Percentiles rank a stretch among this genome's conserved stretches.
phyloP scores from a whole-genome alignment of 495 filamentous ascomycete species.

The Penicillium bovifimosum region DNA sequence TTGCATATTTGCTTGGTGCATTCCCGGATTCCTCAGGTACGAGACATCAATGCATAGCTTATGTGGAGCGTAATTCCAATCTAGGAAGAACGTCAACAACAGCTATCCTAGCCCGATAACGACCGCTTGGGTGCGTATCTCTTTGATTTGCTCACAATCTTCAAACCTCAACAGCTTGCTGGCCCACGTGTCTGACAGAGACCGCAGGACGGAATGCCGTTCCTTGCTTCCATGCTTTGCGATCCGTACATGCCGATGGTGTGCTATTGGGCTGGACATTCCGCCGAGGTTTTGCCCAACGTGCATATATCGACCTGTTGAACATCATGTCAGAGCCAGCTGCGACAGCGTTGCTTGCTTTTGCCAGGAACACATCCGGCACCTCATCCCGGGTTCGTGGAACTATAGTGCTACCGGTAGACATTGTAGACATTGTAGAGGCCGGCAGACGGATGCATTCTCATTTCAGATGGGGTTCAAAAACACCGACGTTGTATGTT shows the following conservation, averaged over 20 bases:
- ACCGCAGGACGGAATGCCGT: neutral
- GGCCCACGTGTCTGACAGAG: conserved; percentile 7
- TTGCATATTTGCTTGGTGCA: neutral
- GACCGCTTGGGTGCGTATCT: neutral
- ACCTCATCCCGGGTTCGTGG: neutral
- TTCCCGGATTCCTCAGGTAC: neutral
- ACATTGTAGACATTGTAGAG: neutral
- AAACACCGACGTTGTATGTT: too few relatives aligned
- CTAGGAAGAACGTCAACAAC: neutral
- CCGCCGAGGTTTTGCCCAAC: neutral
- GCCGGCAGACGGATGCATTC: neutral
- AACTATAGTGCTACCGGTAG: neutral
- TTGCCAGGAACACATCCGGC: conserved; percentile 3
- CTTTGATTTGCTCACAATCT: neutral
- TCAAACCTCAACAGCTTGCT: neutral
- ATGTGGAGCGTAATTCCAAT: neutral
- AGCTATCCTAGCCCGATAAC: neutral
- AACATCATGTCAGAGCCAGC: conserved; percentile 1
- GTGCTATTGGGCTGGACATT: neutral
- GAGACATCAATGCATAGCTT: neutral
- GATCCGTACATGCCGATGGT: conserved; percentile 2
- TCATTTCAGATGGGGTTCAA: too few relatives aligned
- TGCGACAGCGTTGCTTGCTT: neutral
- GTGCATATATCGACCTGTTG: neutral
- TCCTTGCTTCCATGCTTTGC: conserved; percentile 5